These are phyloP conservation scores for Ziziphus jujuba DNA, from an alignment of 306 rosid species.

Conservation along the genomic window DNA sequence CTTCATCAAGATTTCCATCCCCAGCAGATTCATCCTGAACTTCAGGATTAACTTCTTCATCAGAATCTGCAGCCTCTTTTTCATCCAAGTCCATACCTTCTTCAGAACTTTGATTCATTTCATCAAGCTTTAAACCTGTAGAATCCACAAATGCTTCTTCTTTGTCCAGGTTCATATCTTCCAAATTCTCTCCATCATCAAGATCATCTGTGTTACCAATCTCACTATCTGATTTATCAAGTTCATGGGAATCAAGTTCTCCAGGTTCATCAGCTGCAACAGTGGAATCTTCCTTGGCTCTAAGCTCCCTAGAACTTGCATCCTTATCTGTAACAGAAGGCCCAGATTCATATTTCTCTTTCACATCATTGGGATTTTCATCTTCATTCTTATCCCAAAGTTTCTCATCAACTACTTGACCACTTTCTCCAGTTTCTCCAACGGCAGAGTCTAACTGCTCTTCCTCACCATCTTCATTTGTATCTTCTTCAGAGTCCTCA, in stretches of 20 bases:
- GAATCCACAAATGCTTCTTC: slow-evolving; percentile 55
- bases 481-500: slow-evolving; percentile 73
- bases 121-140: slow-evolving; percentile 56
- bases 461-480: slow-evolving; percentile 51
- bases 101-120: slow-evolving; percentile 47
- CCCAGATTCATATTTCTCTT: slow-evolving; percentile 71
- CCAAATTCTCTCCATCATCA: slow-evolving; percentile 48
- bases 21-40: slow-evolving; percentile 43
- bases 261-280: slow-evolving; percentile 44
- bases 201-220: slow-evolving; percentile 32
- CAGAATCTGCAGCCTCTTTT: slow-evolving; percentile 41
- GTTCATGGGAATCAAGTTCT: slow-evolving; percentile 47
- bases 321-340: slow-evolving; percentile 62
- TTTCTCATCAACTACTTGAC: slow-evolving; percentile 73
- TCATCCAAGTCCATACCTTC: slow-evolving; percentile 55
- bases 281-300: slow-evolving; percentile 70
- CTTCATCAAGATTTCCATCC: slow-evolving; percentile 41
- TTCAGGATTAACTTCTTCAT: slow-evolving; percentile 53
- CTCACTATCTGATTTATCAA: slow-evolving; percentile 45
- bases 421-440: slow-evolving; percentile 70
- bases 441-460: slow-evolving; percentile 63
- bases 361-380: slow-evolving; percentile 46
- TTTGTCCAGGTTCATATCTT: slow-evolving; percentile 56
- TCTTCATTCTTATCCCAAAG: slow-evolving; percentile 68
- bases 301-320: slow-evolving; percentile 58